phyloP scores from a whole-genome alignment of 106 monocot genomes.

The Dioscorea alata region DNA sequence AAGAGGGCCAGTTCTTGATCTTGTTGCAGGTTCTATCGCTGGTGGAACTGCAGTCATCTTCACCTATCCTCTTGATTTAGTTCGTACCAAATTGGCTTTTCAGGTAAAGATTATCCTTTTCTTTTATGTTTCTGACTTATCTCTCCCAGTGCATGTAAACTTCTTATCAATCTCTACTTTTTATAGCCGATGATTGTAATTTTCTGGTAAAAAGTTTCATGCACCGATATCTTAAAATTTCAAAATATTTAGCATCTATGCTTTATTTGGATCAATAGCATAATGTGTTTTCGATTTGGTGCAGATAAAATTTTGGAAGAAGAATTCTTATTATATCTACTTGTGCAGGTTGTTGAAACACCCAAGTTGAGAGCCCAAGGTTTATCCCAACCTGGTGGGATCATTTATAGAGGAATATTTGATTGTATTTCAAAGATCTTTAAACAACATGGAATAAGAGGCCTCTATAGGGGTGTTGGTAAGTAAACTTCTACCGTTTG shows the following conservation, averaged over 20 bases:
- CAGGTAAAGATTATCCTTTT: slow-evolving; percentile 39
- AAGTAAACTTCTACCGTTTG: slow-evolving; percentile 13
- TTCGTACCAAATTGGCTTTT: slow-evolving; percentile 90
- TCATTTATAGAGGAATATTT: slow-evolving; percentile 70
- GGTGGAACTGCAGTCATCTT: slow-evolving; percentile 89
- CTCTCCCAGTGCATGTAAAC: neutral
- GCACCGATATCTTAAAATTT: too few species aligned
- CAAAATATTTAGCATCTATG: neutral
- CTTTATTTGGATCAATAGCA: too few species aligned
- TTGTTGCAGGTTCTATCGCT: slow-evolving; percentile 69
- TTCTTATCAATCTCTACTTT: neutral
- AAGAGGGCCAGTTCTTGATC: slow-evolving; percentile 75
- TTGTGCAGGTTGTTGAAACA: slow-evolving; percentile 60
- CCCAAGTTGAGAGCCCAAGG: slow-evolving; percentile 20
- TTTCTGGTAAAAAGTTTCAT: neutral
- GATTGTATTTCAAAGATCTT: slow-evolving; percentile 80
- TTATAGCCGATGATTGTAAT: neutral
- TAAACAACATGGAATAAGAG: slow-evolving; percentile 65
- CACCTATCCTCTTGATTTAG: slow-evolving; percentile 93
- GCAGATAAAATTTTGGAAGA: too few species aligned
- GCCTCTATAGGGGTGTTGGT: slow-evolving; percentile 89
- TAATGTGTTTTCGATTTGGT: too few species aligned
- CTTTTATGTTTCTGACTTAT: neutral
- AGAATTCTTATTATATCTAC: neutral
- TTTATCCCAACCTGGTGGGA: slow-evolving; percentile 30